Conservation (phyloP, 116 monocot genomes). For the Papilionanthe hybrid region DNA sequence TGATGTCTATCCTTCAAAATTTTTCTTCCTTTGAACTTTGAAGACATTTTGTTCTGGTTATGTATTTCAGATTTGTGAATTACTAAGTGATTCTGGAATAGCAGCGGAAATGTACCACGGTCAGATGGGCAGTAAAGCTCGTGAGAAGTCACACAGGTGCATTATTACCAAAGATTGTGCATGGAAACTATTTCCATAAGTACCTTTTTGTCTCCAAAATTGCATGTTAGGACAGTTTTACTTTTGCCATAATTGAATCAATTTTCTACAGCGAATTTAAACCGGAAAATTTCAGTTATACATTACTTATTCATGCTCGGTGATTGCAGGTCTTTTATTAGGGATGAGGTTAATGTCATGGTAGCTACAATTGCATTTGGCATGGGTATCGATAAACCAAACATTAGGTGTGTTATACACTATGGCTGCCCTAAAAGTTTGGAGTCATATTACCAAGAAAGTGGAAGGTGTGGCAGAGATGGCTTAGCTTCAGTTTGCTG, state of each 20-base stretch:
- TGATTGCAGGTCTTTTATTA: constrained; percentile 67
- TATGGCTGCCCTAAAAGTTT: constrained; percentile 97
- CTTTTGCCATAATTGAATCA: not conserved
- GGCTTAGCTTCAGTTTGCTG: constrained; percentile 82
- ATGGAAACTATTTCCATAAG: not conserved
- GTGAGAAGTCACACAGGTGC: constrained; percentile 85
- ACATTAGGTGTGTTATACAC: constrained; percentile 94
- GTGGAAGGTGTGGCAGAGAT: constrained; percentile 97
- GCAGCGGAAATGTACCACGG: constrained; percentile 84
- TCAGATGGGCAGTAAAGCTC: constrained; percentile 75
- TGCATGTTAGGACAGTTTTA: not conserved
- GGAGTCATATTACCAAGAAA: constrained; percentile 97
- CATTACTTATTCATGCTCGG: not conserved
- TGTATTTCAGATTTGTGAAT: constrained; percentile 52
- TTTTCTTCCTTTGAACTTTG: not conserved
- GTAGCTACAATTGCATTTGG: constrained; percentile 99
- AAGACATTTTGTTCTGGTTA: constrained; percentile 4
- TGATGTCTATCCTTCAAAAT: not conserved
- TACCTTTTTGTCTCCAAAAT: not conserved
- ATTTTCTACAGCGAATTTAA: not conserved
- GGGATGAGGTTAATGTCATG: constrained; percentile 86
- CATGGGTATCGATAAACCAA: constrained; percentile 97
- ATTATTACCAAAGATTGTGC: not conserved
- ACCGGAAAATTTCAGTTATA: not conserved
- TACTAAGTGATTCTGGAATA: constrained; percentile 57